phyloP scores from a whole-genome alignment of 176 grass and related monocot species.

The Areca catechu region DNA sequence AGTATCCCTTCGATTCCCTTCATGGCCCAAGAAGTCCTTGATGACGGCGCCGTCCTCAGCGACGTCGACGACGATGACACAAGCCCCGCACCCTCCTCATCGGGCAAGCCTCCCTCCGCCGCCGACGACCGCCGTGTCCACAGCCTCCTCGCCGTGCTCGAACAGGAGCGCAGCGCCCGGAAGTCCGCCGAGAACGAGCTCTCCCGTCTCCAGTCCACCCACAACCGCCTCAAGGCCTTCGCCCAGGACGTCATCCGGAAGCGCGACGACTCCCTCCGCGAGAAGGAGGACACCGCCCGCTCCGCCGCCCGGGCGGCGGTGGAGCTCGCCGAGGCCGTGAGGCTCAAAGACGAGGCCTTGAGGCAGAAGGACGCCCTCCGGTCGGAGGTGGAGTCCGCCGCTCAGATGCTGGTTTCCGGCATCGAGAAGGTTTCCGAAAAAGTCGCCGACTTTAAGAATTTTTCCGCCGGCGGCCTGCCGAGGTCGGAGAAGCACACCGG shows the following conservation, averaged over 20 bases:
- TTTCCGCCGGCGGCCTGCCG: constrained; percentile 45
- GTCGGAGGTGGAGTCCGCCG: constrained; percentile 56
- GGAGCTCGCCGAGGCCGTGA: constrained; percentile 6
- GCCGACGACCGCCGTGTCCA: constrained; percentile 22
- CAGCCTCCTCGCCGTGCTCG: constrained; percentile 59
- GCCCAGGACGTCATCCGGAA: constrained; percentile 57
- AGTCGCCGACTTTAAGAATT: constrained; percentile 33
- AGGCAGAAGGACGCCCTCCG: constrained; percentile 33
- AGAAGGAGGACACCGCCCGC: constrained; percentile 13
- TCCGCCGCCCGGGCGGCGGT: constrained; percentile 4
- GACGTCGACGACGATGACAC: constrained; percentile 56
- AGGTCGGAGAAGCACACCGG: constrained; percentile 75
- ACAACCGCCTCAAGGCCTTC: constrained; percentile 50
- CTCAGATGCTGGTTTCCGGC: constrained; percentile 79
- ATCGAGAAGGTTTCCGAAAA: constrained; percentile 78
- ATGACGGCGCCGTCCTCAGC: constrained; percentile 57
- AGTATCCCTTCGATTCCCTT: not conserved
- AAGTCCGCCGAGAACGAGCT: constrained; percentile 34
- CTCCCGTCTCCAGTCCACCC: constrained; percentile 28
- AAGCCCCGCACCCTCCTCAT: constrained; percentile 1
- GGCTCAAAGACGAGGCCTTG: constrained; percentile 13
- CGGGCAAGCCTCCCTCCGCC: not conserved
- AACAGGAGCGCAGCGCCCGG: constrained; percentile 55
- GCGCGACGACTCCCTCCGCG: constrained; percentile 48
- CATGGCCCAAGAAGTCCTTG: constrained; percentile 59